Evolutionary conservation across 2,329 filamentous ascomycete species (phyloP).

Genomic region (Sarocladium oryzae): DNA sequence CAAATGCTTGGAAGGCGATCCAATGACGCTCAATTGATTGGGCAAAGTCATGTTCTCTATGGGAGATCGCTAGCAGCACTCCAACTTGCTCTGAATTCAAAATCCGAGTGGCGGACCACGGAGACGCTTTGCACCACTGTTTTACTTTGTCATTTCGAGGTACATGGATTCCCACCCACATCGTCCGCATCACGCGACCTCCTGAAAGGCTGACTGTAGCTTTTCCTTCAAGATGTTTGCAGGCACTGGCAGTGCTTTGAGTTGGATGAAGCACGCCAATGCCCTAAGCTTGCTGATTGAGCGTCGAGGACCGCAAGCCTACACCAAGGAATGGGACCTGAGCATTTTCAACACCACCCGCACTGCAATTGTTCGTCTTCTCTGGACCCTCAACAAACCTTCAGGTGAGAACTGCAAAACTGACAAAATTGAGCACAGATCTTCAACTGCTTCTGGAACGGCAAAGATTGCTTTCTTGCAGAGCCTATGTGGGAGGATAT

Average conservation of each 20-base stretch:
- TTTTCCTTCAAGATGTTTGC: conserved; percentile 5
- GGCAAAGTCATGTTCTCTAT: conserved; percentile 8
- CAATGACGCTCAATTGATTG: conserved; percentile 4
- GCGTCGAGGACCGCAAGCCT: conserved; percentile 4
- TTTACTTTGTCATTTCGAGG: conserved; percentile 9
- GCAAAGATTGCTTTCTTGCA: conserved; percentile 9
- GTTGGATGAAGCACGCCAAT: conserved; percentile 10
- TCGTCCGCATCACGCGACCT: background rate
- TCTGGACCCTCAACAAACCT: too few relatives aligned
- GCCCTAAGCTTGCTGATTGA: conserved; percentile 6
- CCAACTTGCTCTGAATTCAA: conserved; percentile 5
- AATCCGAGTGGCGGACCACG: conserved; percentile 8
- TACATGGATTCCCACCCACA: background rate
- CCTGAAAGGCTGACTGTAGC: too few relatives aligned
- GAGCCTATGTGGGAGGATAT: conserved; percentile 2
- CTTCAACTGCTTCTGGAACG: conserved; percentile 8
- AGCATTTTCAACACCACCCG: conserved; percentile 6
- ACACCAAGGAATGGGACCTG: background rate
- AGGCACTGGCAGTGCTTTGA: conserved; percentile 4
- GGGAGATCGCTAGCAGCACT: conserved; percentile 2
- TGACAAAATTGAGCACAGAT: too few relatives aligned
- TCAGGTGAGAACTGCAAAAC: too few relatives aligned
- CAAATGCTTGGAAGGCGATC: conserved; percentile 7
- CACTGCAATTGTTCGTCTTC: conserved; percentile 1
- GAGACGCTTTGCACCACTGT: conserved; percentile 9